Evolutionary conservation across 2,329 filamentous ascomycete genomes (phyloP).

Genomic region (Colletotrichum filicis): DNA sequence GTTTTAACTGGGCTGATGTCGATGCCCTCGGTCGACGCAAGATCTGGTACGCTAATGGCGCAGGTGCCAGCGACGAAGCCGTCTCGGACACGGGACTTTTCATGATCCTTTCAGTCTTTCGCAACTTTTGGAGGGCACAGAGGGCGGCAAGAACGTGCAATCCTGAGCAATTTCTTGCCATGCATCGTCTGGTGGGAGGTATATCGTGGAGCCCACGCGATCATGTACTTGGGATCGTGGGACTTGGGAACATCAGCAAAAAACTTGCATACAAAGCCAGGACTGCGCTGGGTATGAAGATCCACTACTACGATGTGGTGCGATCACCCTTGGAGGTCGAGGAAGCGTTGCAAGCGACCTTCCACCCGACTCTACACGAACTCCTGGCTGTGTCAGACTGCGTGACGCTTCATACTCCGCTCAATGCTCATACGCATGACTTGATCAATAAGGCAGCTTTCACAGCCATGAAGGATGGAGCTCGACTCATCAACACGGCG

Average conservation of each 20-base stretch:
- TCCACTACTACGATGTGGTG: conserved; percentile 61
- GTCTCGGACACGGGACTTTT: conserved; percentile 55
- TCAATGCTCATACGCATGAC: conserved; percentile 41
- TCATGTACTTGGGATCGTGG: conserved; percentile 62
- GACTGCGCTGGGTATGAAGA: conserved; percentile 61
- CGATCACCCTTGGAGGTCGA: conserved; percentile 43
- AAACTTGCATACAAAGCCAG: conserved; percentile 57
- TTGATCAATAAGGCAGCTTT: conserved; percentile 48
- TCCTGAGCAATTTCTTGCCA: conserved; percentile 49
- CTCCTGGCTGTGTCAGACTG: conserved; percentile 46
- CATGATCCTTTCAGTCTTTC: conserved; percentile 58
- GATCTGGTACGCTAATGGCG: conserved; percentile 57
- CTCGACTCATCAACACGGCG: conserved; percentile 63
- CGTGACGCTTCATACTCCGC: conserved; percentile 46
- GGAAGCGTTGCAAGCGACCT: conserved; percentile 41
- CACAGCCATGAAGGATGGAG: conserved; percentile 56
- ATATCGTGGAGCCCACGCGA: conserved; percentile 61
- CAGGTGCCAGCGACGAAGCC: conserved; percentile 53
- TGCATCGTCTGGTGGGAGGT: conserved; percentile 55
- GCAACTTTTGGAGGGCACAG: conserved; percentile 60
- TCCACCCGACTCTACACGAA: conserved; percentile 40
- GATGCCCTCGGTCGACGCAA: conserved; percentile 49
- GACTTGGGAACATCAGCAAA: conserved; percentile 59
- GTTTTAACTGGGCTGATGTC: conserved; percentile 73
- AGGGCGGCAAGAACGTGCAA: conserved; percentile 56